Conservation (phyloP, 192 early-diverging fungal genomes). For the Backusella circina region DNA sequence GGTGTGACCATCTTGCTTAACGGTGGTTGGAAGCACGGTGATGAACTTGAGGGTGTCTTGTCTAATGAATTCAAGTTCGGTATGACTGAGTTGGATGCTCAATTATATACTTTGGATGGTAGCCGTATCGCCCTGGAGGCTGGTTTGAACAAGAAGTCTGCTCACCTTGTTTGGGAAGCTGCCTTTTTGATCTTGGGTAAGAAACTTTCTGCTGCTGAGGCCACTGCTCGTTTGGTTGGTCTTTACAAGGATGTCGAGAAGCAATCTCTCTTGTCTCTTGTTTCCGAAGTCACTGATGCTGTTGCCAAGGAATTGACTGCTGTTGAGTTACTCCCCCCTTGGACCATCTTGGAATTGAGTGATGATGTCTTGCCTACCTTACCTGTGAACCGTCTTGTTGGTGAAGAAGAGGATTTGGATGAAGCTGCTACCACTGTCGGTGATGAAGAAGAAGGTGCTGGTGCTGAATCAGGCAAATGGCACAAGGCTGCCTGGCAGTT, state of each 20-base stretch:
- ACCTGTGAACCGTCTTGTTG: constrained; percentile 31
- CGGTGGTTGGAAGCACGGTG: constrained; percentile 57
- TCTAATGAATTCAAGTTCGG: constrained; percentile 58
- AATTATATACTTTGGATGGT: constrained; percentile 63
- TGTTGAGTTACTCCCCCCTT: constrained; percentile 40
- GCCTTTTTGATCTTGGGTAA: constrained; percentile 50
- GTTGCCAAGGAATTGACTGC: constrained; percentile 23
- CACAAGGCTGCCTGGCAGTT: constrained; percentile 61
- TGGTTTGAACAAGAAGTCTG: constrained; percentile 43
- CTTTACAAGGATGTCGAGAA: constrained; percentile 26
- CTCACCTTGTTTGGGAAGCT: constrained; percentile 55
- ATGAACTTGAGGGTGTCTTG: constrained; percentile 66
- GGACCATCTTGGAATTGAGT: constrained; percentile 40
- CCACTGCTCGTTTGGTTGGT: constrained; percentile 12
- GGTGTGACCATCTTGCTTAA: constrained; percentile 62
- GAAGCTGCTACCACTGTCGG: constrained; percentile 7
- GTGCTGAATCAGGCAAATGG: constrained; percentile 37
- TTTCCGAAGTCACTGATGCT: constrained; percentile 8
- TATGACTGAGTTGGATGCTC: constrained; percentile 46
- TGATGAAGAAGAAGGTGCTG: constrained; percentile 40
- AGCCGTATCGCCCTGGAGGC: constrained; percentile 58
- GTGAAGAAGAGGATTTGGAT: constrained; percentile 17
- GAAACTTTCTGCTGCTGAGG: constrained; percentile 18
- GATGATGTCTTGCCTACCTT: constrained; percentile 32
- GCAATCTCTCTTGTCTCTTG: constrained; percentile 4